Evolutionary conservation across 2,329 filamentous ascomycete genomes (phyloP), one percentile per base, ranked within the genome.

Genomic region (Talaromyces sp.): DNA sequence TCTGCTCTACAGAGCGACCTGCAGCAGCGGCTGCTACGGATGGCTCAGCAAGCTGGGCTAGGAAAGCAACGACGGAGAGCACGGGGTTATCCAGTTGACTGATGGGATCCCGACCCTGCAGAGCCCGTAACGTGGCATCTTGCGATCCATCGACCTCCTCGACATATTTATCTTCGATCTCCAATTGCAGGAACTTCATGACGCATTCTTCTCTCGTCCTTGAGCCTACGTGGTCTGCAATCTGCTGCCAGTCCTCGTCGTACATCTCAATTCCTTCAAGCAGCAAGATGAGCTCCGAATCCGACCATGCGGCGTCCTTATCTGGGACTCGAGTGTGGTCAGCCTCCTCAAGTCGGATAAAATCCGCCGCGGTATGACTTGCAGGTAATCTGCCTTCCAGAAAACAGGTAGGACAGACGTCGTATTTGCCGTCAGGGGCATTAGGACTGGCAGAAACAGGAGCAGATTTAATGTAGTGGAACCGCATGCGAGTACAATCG

Each of bases 141-240:
- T 82, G 10, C 80, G 81, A 50, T 43, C 77, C 74, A 7, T 82
- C 80, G 67, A 93, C 87, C 7, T 90, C 85, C 67, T 97, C 92
- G 9, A 97, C 80, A 69, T 97, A 99, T 72, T 96, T 95, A 77
- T 97, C 93, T 73, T 97, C 94, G 62, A 99, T 99, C 65, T 97
- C 93, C 36, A 99, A 81, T 70, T 97, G 91, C 63, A 99, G 75
- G 78, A 99, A 99, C 71, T 97, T 94, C 66, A 97, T 82, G 15
- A 97, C 93, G 72, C 94, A 99, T 76, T 99, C 93, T 73, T 99
- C 95, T 55, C 91, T 84, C 1, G 91, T 96, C 60, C 93, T 87
- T 2, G 91, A 95, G 51, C 89, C 89, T 43, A 99, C 94, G 68
- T 97, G 89, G 62, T 93, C 91, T 1, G 95, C 87, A 64, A 99